Conservation (phyloP, 805 yeast species). For the Candida easanensis region DNA sequence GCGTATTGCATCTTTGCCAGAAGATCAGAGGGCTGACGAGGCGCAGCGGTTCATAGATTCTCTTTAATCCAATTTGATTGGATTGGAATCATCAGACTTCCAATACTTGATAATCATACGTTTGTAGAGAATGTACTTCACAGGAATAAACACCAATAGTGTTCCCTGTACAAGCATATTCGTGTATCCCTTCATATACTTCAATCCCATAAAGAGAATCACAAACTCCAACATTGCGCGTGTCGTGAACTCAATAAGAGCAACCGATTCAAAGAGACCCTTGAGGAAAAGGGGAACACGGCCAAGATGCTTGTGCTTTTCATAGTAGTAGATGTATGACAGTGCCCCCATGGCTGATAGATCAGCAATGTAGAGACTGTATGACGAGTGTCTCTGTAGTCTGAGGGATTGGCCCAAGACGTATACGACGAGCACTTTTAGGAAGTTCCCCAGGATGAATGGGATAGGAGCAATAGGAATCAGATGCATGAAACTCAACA, state of each 20-base stretch:
- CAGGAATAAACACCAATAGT: conserved; percentile 19
- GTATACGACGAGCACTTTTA: conserved; percentile 5
- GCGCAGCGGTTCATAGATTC: conserved; percentile 15
- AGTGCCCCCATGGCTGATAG: conserved; percentile 10
- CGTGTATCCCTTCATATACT: conserved; percentile 3
- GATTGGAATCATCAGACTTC: conserved; percentile 1
- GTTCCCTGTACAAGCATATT: conserved; percentile 6
- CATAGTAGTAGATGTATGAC: conserved; percentile 17
- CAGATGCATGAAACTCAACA: conserved; percentile 7
- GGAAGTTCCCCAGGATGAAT: conserved; percentile 8
- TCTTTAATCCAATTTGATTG: conserved; percentile 10
- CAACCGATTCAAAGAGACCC: conserved; percentile 3
- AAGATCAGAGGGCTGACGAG: conserved; percentile 9
- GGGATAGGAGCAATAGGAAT: conserved; percentile 10
- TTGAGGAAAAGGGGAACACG: conserved; percentile 10
- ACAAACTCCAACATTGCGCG: conserved; percentile 18
- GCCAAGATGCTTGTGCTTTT: conserved; percentile 17
- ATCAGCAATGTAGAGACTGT: conserved; percentile 12
- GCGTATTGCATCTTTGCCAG: conserved; percentile 7
- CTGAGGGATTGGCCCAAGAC: conserved; percentile 6
- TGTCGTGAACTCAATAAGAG: conserved; percentile 15
- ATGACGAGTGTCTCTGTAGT: conserved; percentile 16
- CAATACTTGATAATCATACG: conserved; percentile 16
- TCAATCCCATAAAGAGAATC: conserved; percentile 20
- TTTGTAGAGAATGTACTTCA: conserved; percentile 17